These are phyloP conservation scores for Terana coerulea DNA, from an alignment of 768 basidiomycete genomes.

Conservation along the genomic window DNA sequence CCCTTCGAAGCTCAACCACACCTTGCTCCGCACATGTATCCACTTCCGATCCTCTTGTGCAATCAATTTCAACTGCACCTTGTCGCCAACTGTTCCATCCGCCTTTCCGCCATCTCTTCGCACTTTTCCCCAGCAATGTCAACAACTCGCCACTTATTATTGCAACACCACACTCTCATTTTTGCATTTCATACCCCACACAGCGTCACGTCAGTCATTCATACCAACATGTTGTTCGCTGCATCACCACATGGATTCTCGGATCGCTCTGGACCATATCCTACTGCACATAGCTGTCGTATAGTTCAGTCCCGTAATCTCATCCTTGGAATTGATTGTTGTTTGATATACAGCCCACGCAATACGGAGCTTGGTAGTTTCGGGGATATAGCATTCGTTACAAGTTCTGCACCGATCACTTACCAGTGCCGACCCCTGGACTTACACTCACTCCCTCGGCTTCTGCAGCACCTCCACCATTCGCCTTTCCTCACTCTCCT, in stretches of 20 bases:
- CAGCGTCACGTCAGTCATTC: not conserved
- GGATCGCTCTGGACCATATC: not conserved
- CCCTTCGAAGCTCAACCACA: not conserved
- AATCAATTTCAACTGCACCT: not conserved
- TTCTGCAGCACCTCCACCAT: slow-evolving; percentile 43
- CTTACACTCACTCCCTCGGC: slow-evolving; percentile 40
- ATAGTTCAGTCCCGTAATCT: not conserved
- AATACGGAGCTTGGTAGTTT: too few relatives aligned
- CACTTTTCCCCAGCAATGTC: not conserved
- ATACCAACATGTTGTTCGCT: not conserved
- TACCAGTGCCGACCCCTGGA: too few relatives aligned
- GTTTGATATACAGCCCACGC: too few relatives aligned
- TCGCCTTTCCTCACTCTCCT: slow-evolving; percentile 40
- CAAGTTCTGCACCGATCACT: too few relatives aligned
- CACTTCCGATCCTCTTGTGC: not conserved
- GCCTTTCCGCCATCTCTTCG: not conserved
- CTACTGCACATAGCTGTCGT: not conserved
- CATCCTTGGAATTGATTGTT: not conserved
- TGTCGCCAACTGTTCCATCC: not conserved
- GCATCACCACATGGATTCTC: not conserved
- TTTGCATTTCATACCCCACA: not conserved
- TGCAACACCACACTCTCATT: not conserved
- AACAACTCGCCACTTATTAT: not conserved
- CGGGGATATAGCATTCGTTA: too few relatives aligned
- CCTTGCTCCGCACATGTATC: not conserved